Conservation (phyloP, 2,329 filamentous ascomycete species). For the Xylariaceae sp. region DNA sequence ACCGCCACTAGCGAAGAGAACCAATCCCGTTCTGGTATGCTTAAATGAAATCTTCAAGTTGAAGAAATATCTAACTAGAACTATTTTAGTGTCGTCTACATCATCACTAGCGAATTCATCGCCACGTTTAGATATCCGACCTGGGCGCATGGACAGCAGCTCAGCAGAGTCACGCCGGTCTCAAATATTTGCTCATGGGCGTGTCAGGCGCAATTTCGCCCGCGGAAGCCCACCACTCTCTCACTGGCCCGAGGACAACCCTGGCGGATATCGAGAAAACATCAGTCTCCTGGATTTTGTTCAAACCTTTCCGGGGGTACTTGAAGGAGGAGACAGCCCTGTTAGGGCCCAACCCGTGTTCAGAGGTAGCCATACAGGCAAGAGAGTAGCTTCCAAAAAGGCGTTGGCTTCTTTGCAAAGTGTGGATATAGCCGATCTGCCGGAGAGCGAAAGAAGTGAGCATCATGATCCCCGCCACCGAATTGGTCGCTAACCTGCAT, state of each 20-base stretch:
- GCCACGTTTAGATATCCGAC: not conserved
- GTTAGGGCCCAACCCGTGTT: slow-evolving; percentile 43
- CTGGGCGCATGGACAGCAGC: not conserved
- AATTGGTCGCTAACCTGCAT: slow-evolving; percentile 16
- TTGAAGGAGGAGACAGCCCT: slow-evolving; percentile 27
- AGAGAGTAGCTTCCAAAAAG: slow-evolving; percentile 44
- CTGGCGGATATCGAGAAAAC: slow-evolving; percentile 6
- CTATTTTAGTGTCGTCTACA: slow-evolving; percentile 7
- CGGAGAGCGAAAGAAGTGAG: slow-evolving; percentile 47
- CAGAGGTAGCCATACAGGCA: slow-evolving; percentile 41
- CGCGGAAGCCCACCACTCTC: not conserved
- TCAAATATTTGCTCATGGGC: not conserved
- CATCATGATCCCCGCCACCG: slow-evolving; percentile 1
- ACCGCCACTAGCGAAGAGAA: not conserved
- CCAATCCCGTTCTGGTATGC: slow-evolving; percentile 6
- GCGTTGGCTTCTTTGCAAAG: slow-evolving; percentile 45
- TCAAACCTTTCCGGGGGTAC: slow-evolving; percentile 5
- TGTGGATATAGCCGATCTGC: slow-evolving; percentile 42
- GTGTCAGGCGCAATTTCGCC: not conserved
- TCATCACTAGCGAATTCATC: slow-evolving; percentile 1
- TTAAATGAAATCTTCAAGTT: not conserved
- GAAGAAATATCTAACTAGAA: slow-evolving; percentile 7
- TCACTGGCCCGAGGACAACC: not conserved
- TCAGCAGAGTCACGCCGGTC: not conserved
- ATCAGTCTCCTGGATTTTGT: slow-evolving; percentile 13